Evolutionary conservation across 768 basidiomycete genomes (phyloP).

Genomic region (Suillus sp.): DNA sequence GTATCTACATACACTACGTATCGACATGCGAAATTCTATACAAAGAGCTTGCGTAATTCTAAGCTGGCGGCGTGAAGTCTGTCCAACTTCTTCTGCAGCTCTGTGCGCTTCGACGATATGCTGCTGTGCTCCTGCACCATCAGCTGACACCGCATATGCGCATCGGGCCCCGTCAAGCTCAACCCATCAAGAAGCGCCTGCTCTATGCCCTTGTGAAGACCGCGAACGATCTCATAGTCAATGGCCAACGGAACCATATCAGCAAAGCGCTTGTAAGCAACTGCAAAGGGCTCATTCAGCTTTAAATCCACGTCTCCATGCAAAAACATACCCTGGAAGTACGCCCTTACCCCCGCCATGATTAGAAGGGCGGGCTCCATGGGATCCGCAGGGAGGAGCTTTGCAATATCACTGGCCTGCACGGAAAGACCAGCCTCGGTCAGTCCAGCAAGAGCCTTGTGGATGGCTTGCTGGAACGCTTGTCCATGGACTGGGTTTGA

Average conservation of each 20-base stretch:
- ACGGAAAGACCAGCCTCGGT: constrained; percentile 31
- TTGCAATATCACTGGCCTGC: constrained; percentile 46
- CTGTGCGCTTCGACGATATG: constrained; percentile 47
- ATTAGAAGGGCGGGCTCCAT: constrained; percentile 60
- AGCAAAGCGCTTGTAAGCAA: constrained; percentile 47
- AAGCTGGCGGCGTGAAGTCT: constrained; percentile 48
- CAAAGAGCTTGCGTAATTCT: constrained; percentile 34
- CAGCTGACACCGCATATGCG: constrained; percentile 47
- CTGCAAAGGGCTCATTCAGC: constrained; percentile 30
- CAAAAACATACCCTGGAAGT: constrained; percentile 65
- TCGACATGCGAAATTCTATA: neutral
- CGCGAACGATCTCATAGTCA: constrained; percentile 45
- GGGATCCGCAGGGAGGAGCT: constrained; percentile 50
- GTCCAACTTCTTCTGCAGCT: constrained; percentile 52
- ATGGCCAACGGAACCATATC: constrained; percentile 47
- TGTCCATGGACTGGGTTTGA: neutral
- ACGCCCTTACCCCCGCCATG: constrained; percentile 73
- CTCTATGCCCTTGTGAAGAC: constrained; percentile 49
- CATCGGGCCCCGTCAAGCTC: constrained; percentile 51
- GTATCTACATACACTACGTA: neutral
- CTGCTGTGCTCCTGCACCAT: constrained; percentile 53
- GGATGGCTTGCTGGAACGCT: constrained; percentile 25
- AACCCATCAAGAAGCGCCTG: constrained; percentile 49
- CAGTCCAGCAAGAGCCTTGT: constrained; percentile 28
- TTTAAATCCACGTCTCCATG: neutral